Evolutionary conservation across 2,329 filamentous ascomycete species (phyloP), one percentile per base, ranked within the genome.

Genomic region (Metarhizium sp.): DNA sequence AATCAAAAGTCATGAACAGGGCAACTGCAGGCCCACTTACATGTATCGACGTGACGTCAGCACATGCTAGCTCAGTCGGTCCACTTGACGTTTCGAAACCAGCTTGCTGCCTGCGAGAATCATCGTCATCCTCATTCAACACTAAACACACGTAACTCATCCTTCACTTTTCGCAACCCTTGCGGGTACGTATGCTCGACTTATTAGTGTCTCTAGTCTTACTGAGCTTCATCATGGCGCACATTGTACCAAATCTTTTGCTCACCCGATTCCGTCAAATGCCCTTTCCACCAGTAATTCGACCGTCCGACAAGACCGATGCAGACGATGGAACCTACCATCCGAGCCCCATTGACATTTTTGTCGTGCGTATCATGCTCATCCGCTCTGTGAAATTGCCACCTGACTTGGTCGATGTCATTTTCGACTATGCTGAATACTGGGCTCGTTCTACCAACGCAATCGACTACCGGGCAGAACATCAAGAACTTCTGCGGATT

Each of bases 361-460:
- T 75, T 2, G 64, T 76, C 1, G 73, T 76, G 11, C 79, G 78
- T 53, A 62, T 71, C 13, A 73, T 80, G 64, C 63, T 86, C n/a
- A 63, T 62, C 30, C 70, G 72, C 53, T 69, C 66, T 11, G 66
- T 68, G 6, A 64, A 64, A 2, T 67, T 86, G 1, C 82, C 83
- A 0, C 65, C 72, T 2, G 82, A 85, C 57, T 57, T 86, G 0
- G 69, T 82, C 42, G 77, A 85, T 61, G 64, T 67, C 49, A 75
- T 86, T 49, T 66, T 85, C 54, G 82, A 86, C 61, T 64, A 71
- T 32, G 83, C 81, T 54, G 81, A 85, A 66, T 86, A 85, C 66
- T 86, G 83, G 82, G 77, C 76, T 14, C 77, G 78, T 59, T 75
- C 76, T 2, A 66, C 61, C 52, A 71, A 67, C 25, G 64, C 64